Evolutionary conservation across 106 monocot genomes (phyloP).

Genomic region (Acanthochlamys bracteata): DNA sequence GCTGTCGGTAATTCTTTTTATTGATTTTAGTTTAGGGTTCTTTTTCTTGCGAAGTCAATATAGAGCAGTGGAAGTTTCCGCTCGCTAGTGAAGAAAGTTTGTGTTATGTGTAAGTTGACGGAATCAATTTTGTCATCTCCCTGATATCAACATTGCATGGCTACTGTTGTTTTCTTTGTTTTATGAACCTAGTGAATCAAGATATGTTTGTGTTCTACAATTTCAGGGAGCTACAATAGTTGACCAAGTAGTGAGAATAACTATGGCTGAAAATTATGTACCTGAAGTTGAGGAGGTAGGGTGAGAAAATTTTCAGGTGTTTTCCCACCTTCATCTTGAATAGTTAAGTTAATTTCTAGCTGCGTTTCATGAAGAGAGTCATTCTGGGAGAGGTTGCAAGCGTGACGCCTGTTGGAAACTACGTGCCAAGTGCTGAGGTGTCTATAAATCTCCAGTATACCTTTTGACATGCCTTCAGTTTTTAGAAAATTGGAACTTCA

Average conservation of each 20-base stretch:
- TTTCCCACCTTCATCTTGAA: background rate
- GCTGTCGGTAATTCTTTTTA: slow-evolving; percentile 50
- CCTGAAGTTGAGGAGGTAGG: slow-evolving; percentile 44
- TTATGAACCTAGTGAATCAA: too few relatives aligned
- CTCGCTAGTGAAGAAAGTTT: too few relatives aligned
- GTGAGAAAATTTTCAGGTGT: background rate
- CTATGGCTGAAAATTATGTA: slow-evolving; percentile 51
- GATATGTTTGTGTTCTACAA: too few relatives aligned
- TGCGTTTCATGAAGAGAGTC: slow-evolving; percentile 40
- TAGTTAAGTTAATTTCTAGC: background rate
- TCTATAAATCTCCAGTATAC: slow-evolving; percentile 14
- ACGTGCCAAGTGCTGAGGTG: slow-evolving; percentile 36
- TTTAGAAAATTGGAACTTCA: background rate
- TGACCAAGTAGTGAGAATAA: slow-evolving; percentile 73
- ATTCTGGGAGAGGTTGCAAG: slow-evolving; percentile 14
- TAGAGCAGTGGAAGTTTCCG: background rate
- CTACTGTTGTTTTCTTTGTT: too few relatives aligned
- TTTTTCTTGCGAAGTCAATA: too few relatives aligned
- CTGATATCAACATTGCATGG: too few relatives aligned
- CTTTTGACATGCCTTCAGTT: background rate
- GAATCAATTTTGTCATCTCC: too few relatives aligned
- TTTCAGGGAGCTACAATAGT: slow-evolving; percentile 85
- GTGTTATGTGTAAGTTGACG: too few relatives aligned
- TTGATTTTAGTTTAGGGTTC: background rate
- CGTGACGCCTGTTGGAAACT: slow-evolving; percentile 15